Conservation (phyloP, 441 rosid species). For the Corymbia calophylla region DNA sequence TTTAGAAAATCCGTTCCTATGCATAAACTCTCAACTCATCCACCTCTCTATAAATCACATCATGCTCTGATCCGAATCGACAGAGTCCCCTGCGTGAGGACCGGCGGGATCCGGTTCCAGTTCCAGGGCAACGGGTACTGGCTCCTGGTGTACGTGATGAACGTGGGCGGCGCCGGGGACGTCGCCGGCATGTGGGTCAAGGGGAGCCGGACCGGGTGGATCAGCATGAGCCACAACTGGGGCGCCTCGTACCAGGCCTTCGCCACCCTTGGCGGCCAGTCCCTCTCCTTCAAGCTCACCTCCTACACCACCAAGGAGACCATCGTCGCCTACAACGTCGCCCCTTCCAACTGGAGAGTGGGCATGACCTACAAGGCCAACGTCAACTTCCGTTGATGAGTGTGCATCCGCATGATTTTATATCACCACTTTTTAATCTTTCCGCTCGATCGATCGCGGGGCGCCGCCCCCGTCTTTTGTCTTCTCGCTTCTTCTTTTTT, state of each 20-base stretch:
- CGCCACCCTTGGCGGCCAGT: conserved; percentile 54
- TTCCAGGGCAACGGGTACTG: conserved; percentile 85
- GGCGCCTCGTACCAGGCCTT: conserved; percentile 93
- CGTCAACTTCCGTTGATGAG: conserved; percentile 50
- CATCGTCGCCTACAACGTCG: conserved; percentile 49
- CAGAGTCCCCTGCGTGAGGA: conserved; percentile 57
- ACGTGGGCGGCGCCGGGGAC: conserved; percentile 77
- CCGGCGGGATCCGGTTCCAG: conserved; percentile 53
- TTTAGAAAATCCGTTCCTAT: not conserved
- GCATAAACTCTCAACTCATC: not conserved
- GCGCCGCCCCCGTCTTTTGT: not conserved
- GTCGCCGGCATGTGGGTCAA: conserved; percentile 74
- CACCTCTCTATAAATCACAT: not conserved
- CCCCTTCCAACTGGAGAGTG: conserved; percentile 55
- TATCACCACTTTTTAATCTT: not conserved
- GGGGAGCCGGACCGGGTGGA: conserved; percentile 76
- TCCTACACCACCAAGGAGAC: conserved; percentile 59
- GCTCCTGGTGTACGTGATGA: conserved; percentile 76
- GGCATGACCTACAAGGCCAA: conserved; percentile 18
- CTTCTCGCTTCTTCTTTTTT: not conserved
- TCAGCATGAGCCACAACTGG: conserved; percentile 87
- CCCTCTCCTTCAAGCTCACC: conserved; percentile 70
- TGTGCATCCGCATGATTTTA: not conserved
- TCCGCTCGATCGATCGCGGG: not conserved
- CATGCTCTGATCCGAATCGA: not conserved